Evolutionary conservation across 1,284 basidiomycete genomes (phyloP).

Genomic region (Cryptococcus deneoformans): DNA sequence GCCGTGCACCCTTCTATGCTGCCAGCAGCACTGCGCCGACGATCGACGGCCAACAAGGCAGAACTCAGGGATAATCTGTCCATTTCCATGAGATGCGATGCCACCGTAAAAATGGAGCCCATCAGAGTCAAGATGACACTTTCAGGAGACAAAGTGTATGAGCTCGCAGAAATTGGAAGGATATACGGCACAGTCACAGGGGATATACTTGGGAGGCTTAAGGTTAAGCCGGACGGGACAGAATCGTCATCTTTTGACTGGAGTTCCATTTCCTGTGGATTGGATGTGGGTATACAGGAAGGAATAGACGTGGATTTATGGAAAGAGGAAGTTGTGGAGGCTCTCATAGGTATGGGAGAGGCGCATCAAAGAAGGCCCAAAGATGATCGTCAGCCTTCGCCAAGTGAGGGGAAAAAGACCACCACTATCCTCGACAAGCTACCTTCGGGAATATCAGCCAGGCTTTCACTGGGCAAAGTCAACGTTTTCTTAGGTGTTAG

Average conservation of each 20-base stretch:
- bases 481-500: conserved; percentile 67
- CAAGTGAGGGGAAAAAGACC: conserved; percentile 4
- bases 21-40: conserved; percentile 21
- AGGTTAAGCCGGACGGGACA: conserved; percentile 7
- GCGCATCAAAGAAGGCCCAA: conserved; percentile 26
- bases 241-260: conserved; percentile 26
- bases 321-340: conserved; percentile 61
- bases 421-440: conserved; percentile 51
- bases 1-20: conserved; percentile 24
- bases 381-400: conserved; percentile 3
- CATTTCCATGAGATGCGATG: conserved; percentile 26
- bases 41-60: conserved; percentile 8
- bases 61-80: conserved; percentile 25
- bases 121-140: conserved; percentile 33
- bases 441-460: conserved; percentile 59
- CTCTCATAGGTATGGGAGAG: conserved; percentile 54
- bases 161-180: conserved; percentile 29
- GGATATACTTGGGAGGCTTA: conserved; percentile 22
- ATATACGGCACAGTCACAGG: conserved; percentile 24
- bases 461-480: conserved; percentile 63
- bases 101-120: conserved; percentile 27
- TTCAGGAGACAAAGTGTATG: conserved; percentile 21
- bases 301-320: conserved; percentile 66
- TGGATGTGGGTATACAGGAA: conserved; percentile 60
- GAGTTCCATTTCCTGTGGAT: conserved; percentile 55